Percentiles rank a stretch among this genome's conserved stretches.
Conservation (phyloP, 306 rosid genomes). For the Abrus pulchellus region DNA sequence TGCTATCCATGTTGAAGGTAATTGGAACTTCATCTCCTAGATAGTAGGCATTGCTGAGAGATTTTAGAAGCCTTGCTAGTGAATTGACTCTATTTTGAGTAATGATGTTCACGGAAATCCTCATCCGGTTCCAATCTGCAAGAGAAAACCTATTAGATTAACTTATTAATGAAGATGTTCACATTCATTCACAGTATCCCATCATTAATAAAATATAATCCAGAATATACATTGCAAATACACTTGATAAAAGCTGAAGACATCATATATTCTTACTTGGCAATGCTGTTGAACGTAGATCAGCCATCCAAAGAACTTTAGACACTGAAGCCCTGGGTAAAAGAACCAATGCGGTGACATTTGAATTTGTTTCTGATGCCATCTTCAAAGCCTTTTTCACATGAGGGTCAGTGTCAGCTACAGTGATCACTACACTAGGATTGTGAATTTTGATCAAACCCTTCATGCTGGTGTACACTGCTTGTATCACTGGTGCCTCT, state of each 20-base stretch:
- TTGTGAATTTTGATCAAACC: constrained; percentile 90
- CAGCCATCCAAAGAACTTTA: constrained; percentile 97
- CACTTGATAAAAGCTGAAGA: constrained; percentile 4
- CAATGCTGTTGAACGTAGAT: constrained; percentile 81
- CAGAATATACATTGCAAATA: not conserved
- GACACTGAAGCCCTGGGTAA: constrained; percentile 75
- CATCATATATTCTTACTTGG: constrained; percentile 68
- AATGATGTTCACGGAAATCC: constrained; percentile 80
- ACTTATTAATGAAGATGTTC: not conserved
- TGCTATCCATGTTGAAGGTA: constrained; percentile 93
- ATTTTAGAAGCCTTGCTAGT: constrained; percentile 82
- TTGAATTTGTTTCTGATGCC: constrained; percentile 76
- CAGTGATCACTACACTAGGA: constrained; percentile 84
- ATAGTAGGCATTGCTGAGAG: constrained; percentile 83
- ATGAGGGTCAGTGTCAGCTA: constrained; percentile 70
- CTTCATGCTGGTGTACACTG: constrained; percentile 87
- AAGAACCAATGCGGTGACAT: constrained; percentile 73
- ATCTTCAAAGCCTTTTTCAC: constrained; percentile 88
- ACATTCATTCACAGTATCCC: not conserved
- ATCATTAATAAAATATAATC: constrained; percentile 1
- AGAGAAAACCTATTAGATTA: constrained; percentile 1
- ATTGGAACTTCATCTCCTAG: constrained; percentile 87
- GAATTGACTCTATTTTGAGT: constrained; percentile 85
- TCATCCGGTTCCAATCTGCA: constrained; percentile 91
- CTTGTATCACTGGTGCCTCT: constrained; percentile 81